A percentile compares a stretch with the other conserved stretches of the same genome.
Conservation (phyloP, 2,329 filamentous ascomycete species). For the Diaporthe sp. region DNA sequence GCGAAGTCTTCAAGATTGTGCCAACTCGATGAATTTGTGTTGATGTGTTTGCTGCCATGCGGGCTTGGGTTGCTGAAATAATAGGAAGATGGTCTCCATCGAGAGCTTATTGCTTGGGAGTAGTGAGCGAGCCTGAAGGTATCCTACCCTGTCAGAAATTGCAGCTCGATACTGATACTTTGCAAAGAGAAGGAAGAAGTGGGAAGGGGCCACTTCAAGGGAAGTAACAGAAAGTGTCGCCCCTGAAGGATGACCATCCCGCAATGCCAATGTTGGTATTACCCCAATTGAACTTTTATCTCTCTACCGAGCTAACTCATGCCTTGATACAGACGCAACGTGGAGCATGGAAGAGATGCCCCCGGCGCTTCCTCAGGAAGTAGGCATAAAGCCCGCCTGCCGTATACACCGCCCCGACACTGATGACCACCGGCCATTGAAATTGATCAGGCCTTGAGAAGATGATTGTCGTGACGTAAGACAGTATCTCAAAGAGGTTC, state of each 20-base stretch:
- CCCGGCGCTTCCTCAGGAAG: slow-evolving; percentile 70
- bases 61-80: too few species aligned
- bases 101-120: too few species aligned
- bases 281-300: neutral
- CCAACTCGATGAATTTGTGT: too few species aligned
- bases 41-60: too few species aligned
- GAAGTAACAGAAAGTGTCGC: neutral
- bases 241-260: neutral
- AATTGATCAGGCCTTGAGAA: slow-evolving; percentile 76
- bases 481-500: slow-evolving; percentile 78
- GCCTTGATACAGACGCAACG: slow-evolving; percentile 43
- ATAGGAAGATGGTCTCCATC: too few species aligned
- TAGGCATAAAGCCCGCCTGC: slow-evolving; percentile 66
- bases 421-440: slow-evolving; percentile 72
- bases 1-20: too few species aligned
- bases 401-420: slow-evolving; percentile 63
- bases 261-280: neutral
- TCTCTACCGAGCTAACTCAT: neutral
- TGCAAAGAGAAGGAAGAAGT: too few species aligned
- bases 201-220: too few species aligned
- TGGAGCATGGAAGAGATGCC: slow-evolving; percentile 70
- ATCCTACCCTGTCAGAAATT: too few species aligned
- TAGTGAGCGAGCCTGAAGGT: too few species aligned
- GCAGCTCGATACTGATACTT: too few species aligned
- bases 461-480: slow-evolving; percentile 75